A percentile compares a stretch with the other conserved stretches of the same genome.
phyloP scores from a whole-genome alignment of 1,284 basidiomycete species.

The Trichosporon ovoides region DNA sequence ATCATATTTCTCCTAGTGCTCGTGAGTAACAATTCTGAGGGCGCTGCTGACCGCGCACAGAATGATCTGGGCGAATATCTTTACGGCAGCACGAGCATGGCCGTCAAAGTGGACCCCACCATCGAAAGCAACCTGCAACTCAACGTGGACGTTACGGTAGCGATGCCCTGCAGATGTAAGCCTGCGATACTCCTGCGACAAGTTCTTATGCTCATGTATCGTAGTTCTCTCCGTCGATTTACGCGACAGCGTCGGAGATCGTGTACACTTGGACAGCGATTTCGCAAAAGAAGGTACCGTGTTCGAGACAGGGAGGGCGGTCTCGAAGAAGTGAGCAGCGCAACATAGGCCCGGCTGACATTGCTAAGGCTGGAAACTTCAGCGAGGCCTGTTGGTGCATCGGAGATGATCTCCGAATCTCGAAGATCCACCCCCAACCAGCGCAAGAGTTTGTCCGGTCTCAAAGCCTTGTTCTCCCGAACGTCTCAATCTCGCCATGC shows the following conservation, averaged over 20 bases:
- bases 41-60: constrained; percentile 50
- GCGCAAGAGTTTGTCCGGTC: constrained; percentile 34
- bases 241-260: constrained; percentile 85
- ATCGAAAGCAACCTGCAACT: constrained; percentile 64
- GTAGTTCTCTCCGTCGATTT: constrained; percentile 80
- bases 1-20: constrained; percentile 55
- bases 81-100: constrained; percentile 80
- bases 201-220: not conserved
- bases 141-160: constrained; percentile 84
- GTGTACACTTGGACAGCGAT: constrained; percentile 74
- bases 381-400: constrained; percentile 28
- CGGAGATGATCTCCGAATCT: constrained; percentile 39
- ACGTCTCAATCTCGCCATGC: constrained; percentile 57
- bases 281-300: constrained; percentile 82
- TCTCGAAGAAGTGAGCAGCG: constrained; percentile 58
- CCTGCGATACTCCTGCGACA: constrained; percentile 23
- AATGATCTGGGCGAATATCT: constrained; percentile 86
- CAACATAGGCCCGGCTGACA: not conserved
- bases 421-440: constrained; percentile 41
- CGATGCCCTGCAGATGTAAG: constrained; percentile 87
- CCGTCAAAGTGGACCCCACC: constrained; percentile 70
- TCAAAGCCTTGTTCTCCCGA: constrained; percentile 47
- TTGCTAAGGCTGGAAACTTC: constrained; percentile 6
- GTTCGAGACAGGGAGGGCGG: constrained; percentile 80
- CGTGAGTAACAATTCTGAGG: constrained; percentile 20